A percentile compares a stretch with the other conserved stretches of the same genome.
These are phyloP conservation scores for Hypocreales sp. DNA, from an alignment of 2,329 filamentous ascomycete genomes.

Conservation along the genomic window DNA sequence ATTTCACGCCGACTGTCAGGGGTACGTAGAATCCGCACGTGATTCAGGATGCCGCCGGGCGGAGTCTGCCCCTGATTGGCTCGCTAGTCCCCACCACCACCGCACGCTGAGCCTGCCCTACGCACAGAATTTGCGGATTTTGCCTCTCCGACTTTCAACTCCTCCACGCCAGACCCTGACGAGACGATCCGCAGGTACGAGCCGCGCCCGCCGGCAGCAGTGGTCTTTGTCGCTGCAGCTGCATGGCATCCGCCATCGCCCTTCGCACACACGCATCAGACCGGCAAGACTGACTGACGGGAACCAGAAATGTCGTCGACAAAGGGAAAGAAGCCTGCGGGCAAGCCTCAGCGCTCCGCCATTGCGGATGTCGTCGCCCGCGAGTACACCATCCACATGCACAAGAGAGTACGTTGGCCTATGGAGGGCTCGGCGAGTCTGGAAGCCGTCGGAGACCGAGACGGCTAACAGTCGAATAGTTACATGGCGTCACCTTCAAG, in stretches of 20 bases:
- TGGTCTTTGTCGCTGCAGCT: no score
- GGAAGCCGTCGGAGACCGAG: no score
- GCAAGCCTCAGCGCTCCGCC: constrained; percentile 59
- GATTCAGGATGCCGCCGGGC: no score
- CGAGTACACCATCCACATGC: constrained; percentile 99
- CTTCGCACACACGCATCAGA: constrained; percentile 3
- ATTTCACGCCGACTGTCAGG: no score
- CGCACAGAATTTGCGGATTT: constrained; percentile 27
- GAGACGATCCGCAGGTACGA: constrained; percentile 28
- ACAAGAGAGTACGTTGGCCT: constrained; percentile 60
- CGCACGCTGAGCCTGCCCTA: constrained; percentile 23
- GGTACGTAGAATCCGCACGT: constrained; percentile 1
- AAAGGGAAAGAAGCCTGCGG: constrained; percentile 20
- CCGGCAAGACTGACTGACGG: constrained; percentile 12
- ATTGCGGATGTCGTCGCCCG: constrained; percentile 97
- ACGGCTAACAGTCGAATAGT: constrained; percentile 33
- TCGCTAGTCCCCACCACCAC: constrained; percentile 17
- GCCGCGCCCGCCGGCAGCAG: constrained; percentile 9
- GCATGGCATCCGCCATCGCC: no score
- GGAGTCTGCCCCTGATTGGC: constrained; percentile 19
- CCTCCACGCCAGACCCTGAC: constrained; percentile 22
- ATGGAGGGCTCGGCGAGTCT: no score
- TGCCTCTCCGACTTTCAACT: constrained; percentile 19
- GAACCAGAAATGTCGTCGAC: constrained; percentile 25
- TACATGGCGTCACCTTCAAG: constrained; percentile 98